These are phyloP conservation scores for Crepidotus variabilis DNA, from an alignment of 768 basidiomycete species.

Conservation along the genomic window DNA sequence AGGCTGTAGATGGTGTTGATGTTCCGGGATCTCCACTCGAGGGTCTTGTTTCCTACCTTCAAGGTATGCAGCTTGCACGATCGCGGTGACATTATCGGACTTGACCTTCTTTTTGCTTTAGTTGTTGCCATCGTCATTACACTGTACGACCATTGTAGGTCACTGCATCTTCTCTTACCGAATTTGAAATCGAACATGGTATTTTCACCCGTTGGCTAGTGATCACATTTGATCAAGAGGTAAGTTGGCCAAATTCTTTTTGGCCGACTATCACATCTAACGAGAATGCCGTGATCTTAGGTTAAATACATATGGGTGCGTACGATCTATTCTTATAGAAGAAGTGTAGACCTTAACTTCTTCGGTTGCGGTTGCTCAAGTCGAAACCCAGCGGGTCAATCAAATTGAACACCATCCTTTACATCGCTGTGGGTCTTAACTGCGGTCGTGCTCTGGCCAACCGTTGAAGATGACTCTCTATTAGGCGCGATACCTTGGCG, in stretches of 20 bases:
- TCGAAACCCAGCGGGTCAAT: too few species aligned
- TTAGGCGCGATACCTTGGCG: constrained; percentile 21
- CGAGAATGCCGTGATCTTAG: constrained; percentile 3
- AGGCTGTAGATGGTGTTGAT: neutral
- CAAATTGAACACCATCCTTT: constrained; percentile 12
- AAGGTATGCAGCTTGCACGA: constrained; percentile 13
- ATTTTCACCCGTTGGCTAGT: constrained; percentile 4
- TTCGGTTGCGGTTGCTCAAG: too few species aligned
- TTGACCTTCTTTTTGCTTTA: neutral
- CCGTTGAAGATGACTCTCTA: neutral
- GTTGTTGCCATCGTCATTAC: constrained; percentile 17
- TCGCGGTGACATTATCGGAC: neutral
- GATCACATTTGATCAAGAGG: constrained; percentile 20
- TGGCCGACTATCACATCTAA: neutral
- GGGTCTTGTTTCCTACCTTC: constrained; percentile 18
- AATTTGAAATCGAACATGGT: neutral
- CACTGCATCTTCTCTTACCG: neutral
- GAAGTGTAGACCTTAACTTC: too few species aligned
- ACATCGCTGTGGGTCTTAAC: constrained; percentile 12
- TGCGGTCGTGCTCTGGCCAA: too few species aligned
- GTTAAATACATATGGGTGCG: constrained; percentile 21
- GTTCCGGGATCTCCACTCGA: neutral
- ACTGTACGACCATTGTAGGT: constrained; percentile 22
- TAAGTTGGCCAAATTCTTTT: neutral
- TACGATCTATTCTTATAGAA: neutral